A percentile compares a stretch with the other conserved stretches of the same genome.
Conservation (phyloP, 2,329 filamentous ascomycete species). For the Colletotrichum eleusines region DNA sequence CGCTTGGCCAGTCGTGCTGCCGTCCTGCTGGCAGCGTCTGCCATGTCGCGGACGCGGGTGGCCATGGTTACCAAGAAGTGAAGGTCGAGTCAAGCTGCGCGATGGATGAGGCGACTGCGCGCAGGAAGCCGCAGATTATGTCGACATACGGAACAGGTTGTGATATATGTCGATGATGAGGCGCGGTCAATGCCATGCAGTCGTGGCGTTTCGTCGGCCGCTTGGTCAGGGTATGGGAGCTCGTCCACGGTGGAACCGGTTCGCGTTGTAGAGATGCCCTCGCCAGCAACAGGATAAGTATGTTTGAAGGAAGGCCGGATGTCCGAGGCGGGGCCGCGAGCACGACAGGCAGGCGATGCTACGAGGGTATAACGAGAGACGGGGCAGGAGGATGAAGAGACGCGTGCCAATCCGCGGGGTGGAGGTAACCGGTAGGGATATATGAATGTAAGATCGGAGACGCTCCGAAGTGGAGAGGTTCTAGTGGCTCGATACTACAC, state of each 20-base stretch:
- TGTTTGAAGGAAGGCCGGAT: conserved; percentile 46
- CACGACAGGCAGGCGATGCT: conserved; percentile 20
- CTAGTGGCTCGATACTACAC: conserved; percentile 31
- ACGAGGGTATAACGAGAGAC: conserved; percentile 41
- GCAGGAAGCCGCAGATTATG: conserved; percentile 43
- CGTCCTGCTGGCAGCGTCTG: conserved; percentile 50
- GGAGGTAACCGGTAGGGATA: conserved; percentile 38
- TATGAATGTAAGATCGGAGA: conserved; percentile 43
- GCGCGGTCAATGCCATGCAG: background rate
- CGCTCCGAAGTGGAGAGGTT: conserved; percentile 25
- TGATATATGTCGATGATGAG: background rate
- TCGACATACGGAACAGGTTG: conserved; percentile 45
- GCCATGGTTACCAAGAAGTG: conserved; percentile 53
- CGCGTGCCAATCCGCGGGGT: conserved; percentile 16
- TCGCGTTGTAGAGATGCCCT: background rate
- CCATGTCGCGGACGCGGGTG: conserved; percentile 50
- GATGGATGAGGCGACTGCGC: conserved; percentile 45
- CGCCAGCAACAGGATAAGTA: conserved; percentile 18
- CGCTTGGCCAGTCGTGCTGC: conserved; percentile 62
- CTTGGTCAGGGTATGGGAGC: background rate
- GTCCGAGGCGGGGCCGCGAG: conserved; percentile 39
- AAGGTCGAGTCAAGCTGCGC: conserved; percentile 42
- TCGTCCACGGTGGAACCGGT: background rate
- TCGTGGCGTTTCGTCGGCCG: background rate
- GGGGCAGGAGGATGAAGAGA: conserved; percentile 17